Base-by-base conservation (phyloP, 202 grass and related monocot genomes). In the Hordeum pubiflorum region DNA sequence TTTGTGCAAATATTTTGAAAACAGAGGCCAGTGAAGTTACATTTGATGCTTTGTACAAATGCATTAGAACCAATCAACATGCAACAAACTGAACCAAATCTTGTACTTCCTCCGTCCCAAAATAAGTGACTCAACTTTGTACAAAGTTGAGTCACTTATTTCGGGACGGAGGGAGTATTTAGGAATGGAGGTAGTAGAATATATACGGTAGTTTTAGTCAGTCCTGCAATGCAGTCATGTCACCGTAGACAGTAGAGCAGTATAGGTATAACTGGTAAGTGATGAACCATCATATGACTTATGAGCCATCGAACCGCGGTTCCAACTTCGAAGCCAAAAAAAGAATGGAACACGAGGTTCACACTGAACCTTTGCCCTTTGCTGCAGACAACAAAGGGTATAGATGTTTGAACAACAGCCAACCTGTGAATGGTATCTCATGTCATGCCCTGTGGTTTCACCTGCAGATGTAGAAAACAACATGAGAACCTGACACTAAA, bases 391-490 rank as follows among this genome's bases (percentile, higher is more conserved):
- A 29, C 23, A 14, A 72, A 31, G 14, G 48, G 33, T 38, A 14
- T 58, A n/a, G 52, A 14, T 29, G 33, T 58, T 69, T 5, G 3
- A 80, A 58, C 46, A 58, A 69, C 31, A 55, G 41, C 41, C 22
- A 40, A 81, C 66, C 34, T 71, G 65, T 32, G 17, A 58, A 80
- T 58, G 11, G 27, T 20, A 20, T 72, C 59, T 24, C 20, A 22
- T 15, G 1, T 59, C 63, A 41, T 9, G 23, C 55, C 26, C 14
- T 75, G 41, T 20, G 56, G 11, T 52, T 52, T 68, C 48, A 83
- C 68, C 81, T 79, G 65, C 26, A 22, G 52, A 75, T 38, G 52
- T 63, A 80, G 33, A 77, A 70, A 83, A 60, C 20, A 87, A 43
- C 6, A 14, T 79, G 41, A 75, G 61, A 80, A 80, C 66, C 69